Evolutionary conservation across 2,329 filamentous ascomycete species (phyloP), one percentile per base, ranked within the genome.

Genomic region (Pyrenophora tritici-repentis): DNA sequence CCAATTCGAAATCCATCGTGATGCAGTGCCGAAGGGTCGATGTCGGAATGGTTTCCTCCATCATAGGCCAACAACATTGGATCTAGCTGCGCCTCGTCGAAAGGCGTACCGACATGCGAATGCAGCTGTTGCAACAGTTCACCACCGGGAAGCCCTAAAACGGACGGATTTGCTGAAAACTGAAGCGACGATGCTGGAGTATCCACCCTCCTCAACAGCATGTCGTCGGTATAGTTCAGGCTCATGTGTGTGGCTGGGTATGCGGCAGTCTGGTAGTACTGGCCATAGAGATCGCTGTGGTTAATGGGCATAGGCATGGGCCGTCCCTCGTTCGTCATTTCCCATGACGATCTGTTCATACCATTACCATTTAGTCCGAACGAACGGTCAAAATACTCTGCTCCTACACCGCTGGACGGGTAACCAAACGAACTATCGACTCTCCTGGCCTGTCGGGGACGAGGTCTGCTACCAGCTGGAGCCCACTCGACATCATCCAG

Each of bases 231-330:
- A 24, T 68, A 63, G n/a, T 48, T 55, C 6, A 55, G 46, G 14
- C 45, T 56, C 47, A 68, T 61, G 18, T 55, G 57, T 55, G 72
- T 64, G 39, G 67, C 73, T 14, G 76, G 76, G 39, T 79, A 77
- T 33, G 79, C 65, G 3, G 73, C 71, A n/a, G 75, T 74, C 49
- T 83, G 79, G 58, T 81, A 80, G 63, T 82, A 83, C 38, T 81
- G 78, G 26, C 77, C 75, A 47, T 76, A 75, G 41, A 75, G 61
- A 35, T 78, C 75, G 14, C 68, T 69, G 33, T 76, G 71, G 14
- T 72, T 72, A 58, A 81, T 78, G 13, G 49, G 26, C 10, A 29
- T 29, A 10, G 80, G 78, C 45, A 79, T 63, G 3, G 76, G 74
- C 47, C 76, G 74, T 18, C 79, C 78, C 34, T 82, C 80, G 59